Conservation (phyloP, 106 monocot species). For the Gastrodia elata region DNA sequence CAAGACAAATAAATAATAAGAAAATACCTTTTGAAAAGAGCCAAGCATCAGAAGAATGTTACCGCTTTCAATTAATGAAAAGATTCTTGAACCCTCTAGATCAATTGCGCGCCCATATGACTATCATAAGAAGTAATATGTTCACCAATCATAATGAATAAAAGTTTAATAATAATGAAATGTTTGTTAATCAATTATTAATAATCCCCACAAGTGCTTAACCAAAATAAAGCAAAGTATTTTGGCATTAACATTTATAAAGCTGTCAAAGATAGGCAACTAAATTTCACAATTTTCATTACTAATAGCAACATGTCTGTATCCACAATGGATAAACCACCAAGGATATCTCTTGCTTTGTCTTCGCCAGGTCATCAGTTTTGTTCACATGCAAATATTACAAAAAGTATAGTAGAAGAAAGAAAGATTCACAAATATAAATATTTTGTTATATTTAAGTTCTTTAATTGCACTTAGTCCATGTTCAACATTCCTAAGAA, state of each 20-base stretch:
- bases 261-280: background rate
- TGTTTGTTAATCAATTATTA: background rate
- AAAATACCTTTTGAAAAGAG: constrained; percentile 68
- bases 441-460: background rate
- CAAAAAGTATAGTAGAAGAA: background rate
- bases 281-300: background rate
- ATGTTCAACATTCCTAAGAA: background rate
- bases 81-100: constrained; percentile 53
- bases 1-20: background rate
- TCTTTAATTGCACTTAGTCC: background rate
- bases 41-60: constrained; percentile 84
- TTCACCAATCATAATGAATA: constrained; percentile 1
- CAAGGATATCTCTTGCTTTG: background rate
- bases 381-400: background rate
- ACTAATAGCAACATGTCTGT: background rate
- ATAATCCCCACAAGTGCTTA: background rate
- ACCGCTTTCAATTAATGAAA: constrained; percentile 85
- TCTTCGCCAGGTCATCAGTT: background rate
- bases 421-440: background rate
- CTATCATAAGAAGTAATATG: constrained; percentile 26
- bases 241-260: background rate
- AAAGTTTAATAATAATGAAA: background rate
- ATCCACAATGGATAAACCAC: background rate
- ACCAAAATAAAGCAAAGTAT: background rate
- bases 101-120: constrained; percentile 88